These are phyloP conservation scores for Parastagonospora avenae DNA, from an alignment of 2,329 filamentous ascomycete genomes.

Conservation along the genomic window DNA sequence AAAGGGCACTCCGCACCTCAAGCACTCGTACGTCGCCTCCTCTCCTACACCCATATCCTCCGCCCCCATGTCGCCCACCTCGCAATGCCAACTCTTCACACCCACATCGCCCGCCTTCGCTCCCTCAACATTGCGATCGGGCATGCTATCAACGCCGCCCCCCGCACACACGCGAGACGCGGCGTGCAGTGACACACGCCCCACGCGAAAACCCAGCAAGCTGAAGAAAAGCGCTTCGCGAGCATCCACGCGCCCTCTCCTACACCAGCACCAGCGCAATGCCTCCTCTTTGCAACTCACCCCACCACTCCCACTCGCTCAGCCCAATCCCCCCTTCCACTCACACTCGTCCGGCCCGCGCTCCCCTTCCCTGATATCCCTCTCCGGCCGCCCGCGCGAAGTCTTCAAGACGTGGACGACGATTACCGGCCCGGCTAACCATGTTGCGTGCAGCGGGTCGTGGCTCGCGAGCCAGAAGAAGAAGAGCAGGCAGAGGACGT, in stretches of 20 bases:
- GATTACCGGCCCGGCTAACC: constrained; percentile 29
- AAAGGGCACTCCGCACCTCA: constrained; percentile 29
- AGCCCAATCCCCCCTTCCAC: background rate
- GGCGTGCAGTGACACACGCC: no score
- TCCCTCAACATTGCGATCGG: background rate
- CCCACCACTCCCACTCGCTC: background rate
- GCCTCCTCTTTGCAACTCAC: background rate
- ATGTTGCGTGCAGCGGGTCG: constrained; percentile 49
- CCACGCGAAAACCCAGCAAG: background rate
- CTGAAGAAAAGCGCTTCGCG: no score
- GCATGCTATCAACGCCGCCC: background rate
- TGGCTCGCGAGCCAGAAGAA: constrained; percentile 59
- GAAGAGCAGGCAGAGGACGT: constrained; percentile 55
- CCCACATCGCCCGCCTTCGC: background rate
- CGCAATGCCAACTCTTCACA: constrained; percentile 7
- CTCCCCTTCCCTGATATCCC: constrained; percentile 19
- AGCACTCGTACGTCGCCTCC: constrained; percentile 47
- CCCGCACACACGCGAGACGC: background rate
- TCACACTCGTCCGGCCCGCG: background rate
- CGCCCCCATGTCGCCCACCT: constrained; percentile 24
- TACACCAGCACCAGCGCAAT: no score
- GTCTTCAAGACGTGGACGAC: constrained; percentile 41
- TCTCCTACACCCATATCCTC: background rate
- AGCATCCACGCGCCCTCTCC: no score
- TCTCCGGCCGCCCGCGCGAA: constrained; percentile 30